Conservation (phyloP, 352 stramenopile species). For the Globisporangium lucens region DNA sequence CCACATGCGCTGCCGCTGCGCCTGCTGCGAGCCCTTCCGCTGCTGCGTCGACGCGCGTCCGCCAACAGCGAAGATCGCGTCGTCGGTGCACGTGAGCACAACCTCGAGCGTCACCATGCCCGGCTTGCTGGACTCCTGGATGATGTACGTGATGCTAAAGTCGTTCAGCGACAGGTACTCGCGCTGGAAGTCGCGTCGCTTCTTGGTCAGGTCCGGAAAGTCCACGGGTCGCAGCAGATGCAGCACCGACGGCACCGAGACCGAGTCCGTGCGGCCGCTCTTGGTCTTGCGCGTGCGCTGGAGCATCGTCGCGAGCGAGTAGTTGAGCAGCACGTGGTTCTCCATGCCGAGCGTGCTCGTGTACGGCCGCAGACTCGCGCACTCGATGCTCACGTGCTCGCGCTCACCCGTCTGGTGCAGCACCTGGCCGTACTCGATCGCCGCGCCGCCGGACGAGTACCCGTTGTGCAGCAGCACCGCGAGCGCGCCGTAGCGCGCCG, state of each 20-base stretch:
- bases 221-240: constrained; percentile 56
- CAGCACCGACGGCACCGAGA: constrained; percentile 56
- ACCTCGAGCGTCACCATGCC: constrained; percentile 59
- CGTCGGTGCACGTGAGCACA: constrained; percentile 43
- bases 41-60: constrained; percentile 4
- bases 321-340: constrained; percentile 56
- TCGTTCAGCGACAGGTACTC: constrained; percentile 37
- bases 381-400: constrained; percentile 58
- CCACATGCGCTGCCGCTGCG: constrained; percentile 46
- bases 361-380: constrained; percentile 42
- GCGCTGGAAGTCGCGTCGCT: constrained; percentile 35
- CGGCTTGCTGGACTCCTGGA: constrained; percentile 40
- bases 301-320: constrained; percentile 56
- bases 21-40: constrained; percentile 17
- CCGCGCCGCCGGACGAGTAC: constrained; percentile 38
- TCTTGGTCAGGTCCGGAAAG: constrained; percentile 28
- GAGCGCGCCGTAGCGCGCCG: constrained; percentile 33
- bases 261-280: constrained; percentile 19
- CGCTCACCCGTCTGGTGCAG: constrained; percentile 60
- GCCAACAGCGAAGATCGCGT: constrained; percentile 12
- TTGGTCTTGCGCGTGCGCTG: constrained; percentile 56
- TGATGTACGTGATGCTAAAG: constrained; percentile 68
- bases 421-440: constrained; percentile 44
- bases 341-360: constrained; percentile 27
- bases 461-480: constrained; percentile 38